A percentile compares a stretch with the other conserved stretches of the same genome.
Conservation (phyloP, 331 rosid species). For the Ulmus americana region DNA sequence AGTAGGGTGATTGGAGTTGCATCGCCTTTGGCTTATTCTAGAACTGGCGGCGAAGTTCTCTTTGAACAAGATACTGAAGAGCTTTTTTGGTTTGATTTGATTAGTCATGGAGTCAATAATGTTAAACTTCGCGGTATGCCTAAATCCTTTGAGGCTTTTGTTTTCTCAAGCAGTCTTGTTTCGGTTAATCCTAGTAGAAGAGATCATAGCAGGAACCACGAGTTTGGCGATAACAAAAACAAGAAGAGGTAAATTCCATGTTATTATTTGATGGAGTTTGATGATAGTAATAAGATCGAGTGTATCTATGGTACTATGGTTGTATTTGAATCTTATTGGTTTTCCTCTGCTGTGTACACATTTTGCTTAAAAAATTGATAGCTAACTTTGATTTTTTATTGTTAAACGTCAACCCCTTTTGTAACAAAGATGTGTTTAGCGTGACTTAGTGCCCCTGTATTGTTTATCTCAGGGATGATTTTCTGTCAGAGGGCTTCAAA, state of each 20-base stretch:
- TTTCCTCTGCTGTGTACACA: background rate
- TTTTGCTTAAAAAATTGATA: background rate
- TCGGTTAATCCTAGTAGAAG: slow-evolving; percentile 18
- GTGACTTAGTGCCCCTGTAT: slow-evolving; percentile 1
- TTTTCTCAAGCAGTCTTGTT: slow-evolving; percentile 40
- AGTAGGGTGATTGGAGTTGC: slow-evolving; percentile 20
- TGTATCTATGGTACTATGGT: background rate
- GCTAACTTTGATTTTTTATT: background rate
- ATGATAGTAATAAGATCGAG: background rate
- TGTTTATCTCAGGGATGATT: slow-evolving; percentile 56
- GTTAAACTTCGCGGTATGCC: slow-evolving; percentile 34
- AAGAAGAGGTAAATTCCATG: slow-evolving; percentile 24
- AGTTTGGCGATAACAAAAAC: background rate
- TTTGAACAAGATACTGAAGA: slow-evolving; percentile 34
- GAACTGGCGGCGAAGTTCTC: slow-evolving; percentile 33
- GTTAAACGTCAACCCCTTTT: background rate
- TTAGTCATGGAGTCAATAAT: slow-evolving; percentile 13
- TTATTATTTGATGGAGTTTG: background rate
- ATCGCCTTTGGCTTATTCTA: slow-evolving; percentile 51
- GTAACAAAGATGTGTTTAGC: background rate
- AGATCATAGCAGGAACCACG: background rate
- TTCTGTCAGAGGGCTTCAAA: slow-evolving; percentile 62
- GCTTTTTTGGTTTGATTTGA: slow-evolving; percentile 56
- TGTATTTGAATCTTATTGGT: background rate
- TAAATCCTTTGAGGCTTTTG: slow-evolving; percentile 22